Evolutionary conservation across 805 yeast species (phyloP), one percentile per base, ranked within the genome.

Genomic region (Priceomyces castillae): DNA sequence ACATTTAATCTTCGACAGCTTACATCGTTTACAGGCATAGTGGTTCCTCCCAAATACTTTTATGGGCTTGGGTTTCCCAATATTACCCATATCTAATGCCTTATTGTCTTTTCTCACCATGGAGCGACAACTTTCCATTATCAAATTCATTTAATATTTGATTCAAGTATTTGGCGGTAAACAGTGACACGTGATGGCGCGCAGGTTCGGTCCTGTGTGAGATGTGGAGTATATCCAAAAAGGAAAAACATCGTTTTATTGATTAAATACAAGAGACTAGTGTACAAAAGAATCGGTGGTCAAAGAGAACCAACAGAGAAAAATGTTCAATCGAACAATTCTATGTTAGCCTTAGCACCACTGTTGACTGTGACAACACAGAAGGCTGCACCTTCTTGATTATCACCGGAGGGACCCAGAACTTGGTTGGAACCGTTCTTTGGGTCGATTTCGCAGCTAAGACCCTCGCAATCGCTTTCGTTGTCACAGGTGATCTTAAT

Each of bases 381-480:
- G 77, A 77, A 88, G n/a, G 77, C 73, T 33, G 84, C 95, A 51
- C 82, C 87, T 30, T 59, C 54, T 5, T 58, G 62, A n/a, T 55
- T 54, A 40, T 82, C 83, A 42, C 71, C 61, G 3, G 66, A 54
- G 2, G 67, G 54, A 18, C 80, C 73, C 15, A 56, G 49, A 28
- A 80, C 76, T 41, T 71, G 72, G 67, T 87, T 85, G 51, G 82
- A 73, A 30, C 79, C 84, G 44, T 69, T 62, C 40, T 67, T 69
- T 39, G 96, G 96, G 58, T 89, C 86, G 57, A 89, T 87, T 51
- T 80, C 84, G 66, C 96, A 89, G n/a, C 82, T 74, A 42, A 78
- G 68, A n/a, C 95, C 95, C 49, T 69, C 71, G 65, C 96, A 88
- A 53, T 80, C 70, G 40, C 77, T 67, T 40, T 74, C 77, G 54